Evolutionary conservation across 1,139 yeast species (phyloP), one percentile per base, ranked within the genome.

Genomic region (Taiozyma onychis): DNA sequence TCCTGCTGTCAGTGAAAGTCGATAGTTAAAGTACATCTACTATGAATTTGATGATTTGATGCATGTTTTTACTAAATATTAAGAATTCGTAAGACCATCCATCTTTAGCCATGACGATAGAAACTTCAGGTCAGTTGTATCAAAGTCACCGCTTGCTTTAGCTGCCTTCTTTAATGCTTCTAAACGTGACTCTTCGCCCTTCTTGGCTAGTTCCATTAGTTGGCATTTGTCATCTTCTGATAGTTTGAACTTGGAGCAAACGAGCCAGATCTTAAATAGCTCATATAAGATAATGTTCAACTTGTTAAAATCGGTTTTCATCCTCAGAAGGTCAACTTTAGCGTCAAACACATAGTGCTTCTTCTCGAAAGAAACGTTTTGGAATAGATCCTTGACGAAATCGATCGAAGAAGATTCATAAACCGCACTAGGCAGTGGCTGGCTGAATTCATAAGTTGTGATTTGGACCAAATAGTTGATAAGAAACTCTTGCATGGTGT

Each of bases 141-240:
- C 44, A 35, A 41, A 11, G 3, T 39, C 27, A 6, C 6, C 16
- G 9, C 6, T n/a, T 6, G 30, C 11, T 35, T 16, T 41, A 39
- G 46, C 44, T 41, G 39, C 41, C n/a, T 32, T 22, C 7, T 42
- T 30, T 11, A 57, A n/a, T 1, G 49, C 52, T 4, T 28, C 39
- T 10, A 46, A 28, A 41, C 63, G 55, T 30, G 39, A 46, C 1
- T 39, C 6, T 43, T 60, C 57, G 9, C 64, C 64, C 10, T 18
- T 24, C n/a, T 37, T 11, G 2, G 61, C 57, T 24, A 43, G 21
- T 8, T 43, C 13, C 6, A 54, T 2, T 1, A 57, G 18, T 4
- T 34, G 13, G 6, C 44, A 16, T 18, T 44, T 46, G 7, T 41
- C n/a, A 0, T 41, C n/a, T 2, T n/a, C 2, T 3, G 44, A 27